A percentile compares a stretch with the other conserved stretches of the same genome.
phyloP scores from a whole-genome alignment of 2,329 filamentous ascomycete species.

The Talaromyces sp. region DNA sequence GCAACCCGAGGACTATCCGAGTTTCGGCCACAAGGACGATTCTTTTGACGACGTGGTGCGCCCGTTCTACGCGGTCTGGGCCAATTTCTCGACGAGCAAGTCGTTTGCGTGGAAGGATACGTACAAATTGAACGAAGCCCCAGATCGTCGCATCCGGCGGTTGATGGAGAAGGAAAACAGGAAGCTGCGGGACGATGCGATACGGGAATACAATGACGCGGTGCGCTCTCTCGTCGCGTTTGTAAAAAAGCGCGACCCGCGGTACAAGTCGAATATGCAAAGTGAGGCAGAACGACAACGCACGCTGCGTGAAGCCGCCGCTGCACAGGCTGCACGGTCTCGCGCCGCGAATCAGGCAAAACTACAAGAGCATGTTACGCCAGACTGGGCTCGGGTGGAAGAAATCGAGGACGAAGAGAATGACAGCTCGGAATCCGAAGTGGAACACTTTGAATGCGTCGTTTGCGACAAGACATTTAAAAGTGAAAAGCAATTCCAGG shows the following conservation, averaged over 20 bases:
- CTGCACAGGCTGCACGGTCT: slow-evolving; percentile 77
- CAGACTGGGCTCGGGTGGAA: slow-evolving; percentile 61
- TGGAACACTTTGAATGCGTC: slow-evolving; percentile 58
- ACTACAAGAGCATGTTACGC: slow-evolving; percentile 57
- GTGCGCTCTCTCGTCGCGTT: slow-evolving; percentile 82
- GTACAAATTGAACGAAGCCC: slow-evolving; percentile 77
- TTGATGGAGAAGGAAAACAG: slow-evolving; percentile 95
- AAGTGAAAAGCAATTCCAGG: slow-evolving; percentile 85
- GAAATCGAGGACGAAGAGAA: slow-evolving; percentile 48
- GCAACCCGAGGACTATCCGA: slow-evolving; percentile 63
- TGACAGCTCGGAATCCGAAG: slow-evolving; percentile 37
- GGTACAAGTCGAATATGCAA: slow-evolving; percentile 71
- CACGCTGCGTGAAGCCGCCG: slow-evolving; percentile 68
- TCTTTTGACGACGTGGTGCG: slow-evolving; percentile 70
- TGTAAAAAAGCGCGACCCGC: slow-evolving; percentile 83
- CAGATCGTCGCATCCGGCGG: slow-evolving; percentile 74
- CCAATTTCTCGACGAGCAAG: slow-evolving; percentile 75
- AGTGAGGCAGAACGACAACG: slow-evolving; percentile 77
- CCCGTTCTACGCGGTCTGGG: slow-evolving; percentile 77
- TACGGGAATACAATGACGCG: slow-evolving; percentile 86
- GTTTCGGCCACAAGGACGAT: slow-evolving; percentile 74
- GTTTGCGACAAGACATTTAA: slow-evolving; percentile 67
- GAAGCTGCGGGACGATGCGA: slow-evolving; percentile 72
- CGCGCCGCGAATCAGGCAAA: slow-evolving; percentile 76
- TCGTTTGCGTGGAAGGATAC: slow-evolving; percentile 85